Percentiles rank a stretch among this genome's conserved stretches.
phyloP scores from a whole-genome alignment of 805 yeast genomes.

The Kregervanrija delftensis region DNA sequence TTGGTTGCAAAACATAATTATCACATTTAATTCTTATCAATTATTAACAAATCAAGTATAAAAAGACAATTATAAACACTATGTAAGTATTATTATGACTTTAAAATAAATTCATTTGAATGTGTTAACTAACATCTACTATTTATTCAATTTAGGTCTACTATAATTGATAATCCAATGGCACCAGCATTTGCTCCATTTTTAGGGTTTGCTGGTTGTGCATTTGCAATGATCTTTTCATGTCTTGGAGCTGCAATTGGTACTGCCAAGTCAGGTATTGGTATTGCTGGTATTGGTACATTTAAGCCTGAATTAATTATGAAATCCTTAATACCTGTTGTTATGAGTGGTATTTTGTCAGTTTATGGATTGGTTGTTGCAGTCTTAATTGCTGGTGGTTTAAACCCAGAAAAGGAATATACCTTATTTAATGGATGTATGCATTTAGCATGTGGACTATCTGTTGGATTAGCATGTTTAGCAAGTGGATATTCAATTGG shows the following conservation, averaged over 20 bases:
- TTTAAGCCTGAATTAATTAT: constrained; percentile 95
- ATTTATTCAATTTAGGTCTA: constrained; percentile 1
- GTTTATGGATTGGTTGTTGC: constrained; percentile 97
- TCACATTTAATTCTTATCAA: too few relatives aligned
- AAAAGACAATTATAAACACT: too few relatives aligned
- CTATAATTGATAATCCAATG: constrained; percentile 37
- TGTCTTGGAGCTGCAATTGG: constrained; percentile 99
- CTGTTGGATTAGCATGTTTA: constrained; percentile 94
- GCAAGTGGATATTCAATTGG: constrained; percentile 98
- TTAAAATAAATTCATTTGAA: too few relatives aligned
- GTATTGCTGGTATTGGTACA: constrained; percentile 97
- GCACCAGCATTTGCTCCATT: constrained; percentile 94
- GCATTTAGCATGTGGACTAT: constrained; percentile 93
- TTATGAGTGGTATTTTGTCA: constrained; percentile 95
- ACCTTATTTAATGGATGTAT: constrained; percentile 93
- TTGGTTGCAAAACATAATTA: too few relatives aligned
- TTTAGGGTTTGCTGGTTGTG: constrained; percentile 96
- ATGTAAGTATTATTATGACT: too few relatives aligned
- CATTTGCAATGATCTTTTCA: constrained; percentile 82
- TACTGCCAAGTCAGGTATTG: constrained; percentile 96
- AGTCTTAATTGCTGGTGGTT: constrained; percentile 87
- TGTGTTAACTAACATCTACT: too few relatives aligned
- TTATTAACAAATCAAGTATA: too few relatives aligned
- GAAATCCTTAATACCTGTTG: constrained; percentile 94
- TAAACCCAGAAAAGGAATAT: constrained; percentile 72